Evolutionary conservation across 2,329 filamentous ascomycete genomes (phyloP), one percentile per base, ranked within the genome.

Genomic region (Triangularia verruculosa): DNA sequence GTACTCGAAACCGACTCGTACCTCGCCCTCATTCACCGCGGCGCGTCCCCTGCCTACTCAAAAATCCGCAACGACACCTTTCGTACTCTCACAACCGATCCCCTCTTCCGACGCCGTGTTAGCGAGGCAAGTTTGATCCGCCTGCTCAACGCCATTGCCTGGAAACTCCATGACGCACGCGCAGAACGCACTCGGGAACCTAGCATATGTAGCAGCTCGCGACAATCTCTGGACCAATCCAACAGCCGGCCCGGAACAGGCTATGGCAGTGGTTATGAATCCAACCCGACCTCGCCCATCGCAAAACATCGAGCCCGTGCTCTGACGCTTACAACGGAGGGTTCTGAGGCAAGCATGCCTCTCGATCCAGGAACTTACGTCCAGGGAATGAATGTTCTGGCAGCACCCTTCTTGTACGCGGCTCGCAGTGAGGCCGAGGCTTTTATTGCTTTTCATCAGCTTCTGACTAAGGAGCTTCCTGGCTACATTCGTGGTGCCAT

Each of bases 21-120:
- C 75, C 90, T 98, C 68, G 85, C 86, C 63, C 89, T 98, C 53
- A 90, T 99, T 68, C 93, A 96, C 73, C 92, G 95, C 67, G 94
- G 95, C 67, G 91, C 94, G 24, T 98, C 94, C 2, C 93, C 94
- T 0, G 93, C 93, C 54, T 97, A 99, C 79, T 88, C 92, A 72
- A 99, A 99, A 79, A 99, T 99, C 74, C 91, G 93, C 75, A 97
- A 99, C 78, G 95, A 99, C 76, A 97, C 95, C 47, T 98, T 98
- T 76, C 92, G 95, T 71, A 99, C 95, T 0, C 83, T 99, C 61
- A 95, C 95, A 30, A 97, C 94, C 59, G 95, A 99, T 73, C 93
- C 94, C n/a, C 86, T 99, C 34, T 99, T 98, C 81, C 91, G 95
- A 66, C 88, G 95, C 30, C 90, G 94, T 63, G 95, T 99, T 64